Percentiles rank a stretch among this genome's conserved stretches.
These are phyloP conservation scores for Fusarium multiceps DNA, from an alignment of 2,329 filamentous ascomycete species.

Conservation along the genomic window DNA sequence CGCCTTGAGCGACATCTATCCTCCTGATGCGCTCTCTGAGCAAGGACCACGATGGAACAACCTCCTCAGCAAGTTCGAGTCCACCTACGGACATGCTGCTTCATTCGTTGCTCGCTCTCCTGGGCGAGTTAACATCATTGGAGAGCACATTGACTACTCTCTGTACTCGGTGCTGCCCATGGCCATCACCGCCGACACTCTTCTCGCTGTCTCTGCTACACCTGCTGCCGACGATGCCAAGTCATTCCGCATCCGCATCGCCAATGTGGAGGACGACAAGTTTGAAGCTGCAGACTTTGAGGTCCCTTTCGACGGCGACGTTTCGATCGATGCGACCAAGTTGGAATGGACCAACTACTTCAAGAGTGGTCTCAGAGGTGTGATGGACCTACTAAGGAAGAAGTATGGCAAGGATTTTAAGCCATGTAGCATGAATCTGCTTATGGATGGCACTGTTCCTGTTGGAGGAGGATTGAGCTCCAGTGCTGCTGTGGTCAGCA, in stretches of 20 bases:
- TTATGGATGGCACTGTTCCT: conserved; percentile 92
- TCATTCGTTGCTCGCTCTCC: conserved; percentile 90
- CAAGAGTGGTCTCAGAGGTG: conserved; percentile 88
- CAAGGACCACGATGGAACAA: conserved; percentile 81
- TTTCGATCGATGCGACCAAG: conserved; percentile 85
- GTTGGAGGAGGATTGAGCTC: conserved; percentile 92
- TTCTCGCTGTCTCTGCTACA: conserved; percentile 79
- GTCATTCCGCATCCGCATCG: conserved; percentile 77
- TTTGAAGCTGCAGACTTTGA: conserved; percentile 82
- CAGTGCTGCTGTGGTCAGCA: conserved; percentile 92
- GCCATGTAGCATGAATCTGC: conserved; percentile 81
- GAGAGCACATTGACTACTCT: conserved; percentile 99
- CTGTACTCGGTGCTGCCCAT: conserved; percentile 96
- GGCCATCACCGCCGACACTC: conserved; percentile 90
- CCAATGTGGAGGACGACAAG: conserved; percentile 80
- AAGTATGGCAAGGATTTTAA: conserved; percentile 70
- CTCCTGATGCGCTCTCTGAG: conserved; percentile 72
- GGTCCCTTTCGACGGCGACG: conserved; percentile 69
- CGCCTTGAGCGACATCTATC: conserved; percentile 85
- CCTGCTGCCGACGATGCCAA: conserved; percentile 61
- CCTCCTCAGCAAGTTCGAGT: conserved; percentile 77
- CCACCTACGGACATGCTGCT: conserved; percentile 74
- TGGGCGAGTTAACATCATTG: conserved; percentile 96
- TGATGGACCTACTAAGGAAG: conserved; percentile 79
- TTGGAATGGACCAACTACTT: conserved; percentile 99